Base-by-base conservation (phyloP, 2,329 filamentous ascomycete genomes). In the Cordyceps cicadae region DNA sequence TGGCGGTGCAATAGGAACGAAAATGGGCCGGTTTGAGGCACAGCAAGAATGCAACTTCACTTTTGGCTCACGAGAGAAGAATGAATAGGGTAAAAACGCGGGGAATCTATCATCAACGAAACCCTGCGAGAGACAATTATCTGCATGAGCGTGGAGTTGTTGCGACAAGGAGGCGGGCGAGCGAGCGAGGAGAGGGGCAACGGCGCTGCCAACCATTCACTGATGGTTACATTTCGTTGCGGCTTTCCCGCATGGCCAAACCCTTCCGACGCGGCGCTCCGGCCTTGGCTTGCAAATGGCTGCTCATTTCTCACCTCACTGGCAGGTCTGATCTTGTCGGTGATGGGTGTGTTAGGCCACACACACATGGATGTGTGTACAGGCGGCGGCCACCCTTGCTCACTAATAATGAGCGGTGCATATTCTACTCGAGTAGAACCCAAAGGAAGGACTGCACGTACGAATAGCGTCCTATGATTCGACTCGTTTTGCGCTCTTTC, bases 141-240 rank as follows among this genome's bases (percentile, higher is more conserved):
- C 48, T 59, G 56, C 56, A 45, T 52, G 56, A 24, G n/a, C 56
- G 39, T 48, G 49, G 39, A 59, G 57, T 37, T 54, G 57, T 37
- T 54, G 50, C 19, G 57, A 32, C 57, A 41, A 50, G 46, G 55
- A 58, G 55, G 21, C 46, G 34, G 17, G 34, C 19, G 9, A 43
- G 34, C 19, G 9, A 43, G 43, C 11, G 56, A 59, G 56, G 48
- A 37, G 46, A 7, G n/a, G 1, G 24, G 39, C 48, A 45, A 26
- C 48, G 46, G 15, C 15, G 43, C 15, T 26, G 45, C 45, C 11
- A 48, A 26, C 21, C 19, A 5, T 14, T 21, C 5, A 24, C 24
- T 24, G 24, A 24, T 24, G 6, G 29, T 29, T 29, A 39, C 43
- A 24, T 24, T 24, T 24, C 41, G 48, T 45, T 45, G 37, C 48